These are phyloP conservation scores for Globisporangium solare DNA, from an alignment of 352 stramenopile genomes.

Conservation along the genomic window DNA sequence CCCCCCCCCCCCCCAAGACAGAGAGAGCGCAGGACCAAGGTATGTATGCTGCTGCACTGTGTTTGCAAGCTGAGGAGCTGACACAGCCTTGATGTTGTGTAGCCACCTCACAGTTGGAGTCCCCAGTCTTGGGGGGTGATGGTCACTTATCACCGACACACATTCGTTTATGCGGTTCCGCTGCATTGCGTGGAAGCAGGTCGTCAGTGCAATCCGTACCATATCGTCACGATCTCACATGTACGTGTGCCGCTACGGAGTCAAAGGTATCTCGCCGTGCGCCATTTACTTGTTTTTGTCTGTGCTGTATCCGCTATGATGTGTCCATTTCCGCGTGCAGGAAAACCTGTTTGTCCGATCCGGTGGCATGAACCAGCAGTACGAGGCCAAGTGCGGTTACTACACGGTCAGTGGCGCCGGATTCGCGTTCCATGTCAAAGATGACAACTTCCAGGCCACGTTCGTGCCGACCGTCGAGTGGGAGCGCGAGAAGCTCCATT, in stretches of 20 bases:
- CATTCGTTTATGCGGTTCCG: conserved; percentile 67
- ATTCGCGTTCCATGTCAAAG: conserved; percentile 60
- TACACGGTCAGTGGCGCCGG: conserved; percentile 59
- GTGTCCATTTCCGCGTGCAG: background rate
- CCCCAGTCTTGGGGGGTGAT: background rate
- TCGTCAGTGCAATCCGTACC: conserved; percentile 59
- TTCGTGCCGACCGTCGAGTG: conserved; percentile 44
- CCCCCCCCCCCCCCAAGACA: too few relatives aligned
- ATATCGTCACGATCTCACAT: conserved; percentile 55
- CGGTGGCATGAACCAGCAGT: conserved; percentile 17
- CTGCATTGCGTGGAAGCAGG: conserved; percentile 42
- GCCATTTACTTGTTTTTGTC: too few relatives aligned
- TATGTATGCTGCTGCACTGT: too few relatives aligned
- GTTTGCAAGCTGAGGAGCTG: background rate
- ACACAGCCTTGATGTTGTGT: background rate
- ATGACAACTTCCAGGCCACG: conserved; percentile 31
- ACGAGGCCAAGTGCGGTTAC: conserved; percentile 46
- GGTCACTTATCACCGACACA: conserved; percentile 25
- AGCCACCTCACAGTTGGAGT: background rate
- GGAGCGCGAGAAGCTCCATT: conserved; percentile 49
- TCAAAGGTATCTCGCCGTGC: too few relatives aligned
- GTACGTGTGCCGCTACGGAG: conserved; percentile 19
- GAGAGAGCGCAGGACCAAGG: too few relatives aligned
- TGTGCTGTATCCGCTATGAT: too few relatives aligned
- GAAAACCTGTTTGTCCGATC: background rate